Evolutionary conservation across 352 stramenopile genomes (phyloP).

Genomic region (Elongisporangium prolatum): DNA sequence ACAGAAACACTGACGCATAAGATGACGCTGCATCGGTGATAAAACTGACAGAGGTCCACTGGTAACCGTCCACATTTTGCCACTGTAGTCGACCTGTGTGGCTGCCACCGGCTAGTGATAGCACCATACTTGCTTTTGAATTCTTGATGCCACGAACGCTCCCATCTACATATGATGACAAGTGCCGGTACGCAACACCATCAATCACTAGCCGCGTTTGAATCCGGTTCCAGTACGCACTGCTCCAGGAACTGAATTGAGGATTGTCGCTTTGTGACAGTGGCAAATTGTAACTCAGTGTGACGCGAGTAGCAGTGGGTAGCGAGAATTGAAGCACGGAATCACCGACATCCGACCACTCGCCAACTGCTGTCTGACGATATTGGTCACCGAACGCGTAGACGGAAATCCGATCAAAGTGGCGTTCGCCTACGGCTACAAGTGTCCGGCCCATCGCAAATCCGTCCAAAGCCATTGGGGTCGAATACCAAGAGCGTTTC

Average conservation of each 20-base stretch:
- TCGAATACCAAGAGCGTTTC: constrained; percentile 59
- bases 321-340: constrained; percentile 72
- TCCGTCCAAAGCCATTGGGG: constrained; percentile 48
- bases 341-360: constrained; percentile 76
- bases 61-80: constrained; percentile 68
- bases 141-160: constrained; percentile 69
- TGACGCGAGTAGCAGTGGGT: constrained; percentile 44
- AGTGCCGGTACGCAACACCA: constrained; percentile 58
- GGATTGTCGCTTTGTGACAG: constrained; percentile 71
- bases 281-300: constrained; percentile 70
- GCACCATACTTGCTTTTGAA: constrained; percentile 57
- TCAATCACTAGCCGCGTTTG: constrained; percentile 63
- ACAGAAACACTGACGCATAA: constrained; percentile 66
- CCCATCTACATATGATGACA: constrained; percentile 65
- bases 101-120: constrained; percentile 44
- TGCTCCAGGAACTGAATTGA: constrained; percentile 45
- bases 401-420: constrained; percentile 41
- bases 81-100: constrained; percentile 68
- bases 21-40: constrained; percentile 62
- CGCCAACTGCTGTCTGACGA: constrained; percentile 16
- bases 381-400: constrained; percentile 46
- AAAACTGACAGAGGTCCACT: constrained; percentile 65
- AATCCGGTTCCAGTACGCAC: constrained; percentile 45
- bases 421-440: constrained; percentile 41
- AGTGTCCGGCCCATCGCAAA: constrained; percentile 69